Conservation (phyloP, 2,329 filamentous ascomycete genomes). For the Sphaceloma murrayae region DNA sequence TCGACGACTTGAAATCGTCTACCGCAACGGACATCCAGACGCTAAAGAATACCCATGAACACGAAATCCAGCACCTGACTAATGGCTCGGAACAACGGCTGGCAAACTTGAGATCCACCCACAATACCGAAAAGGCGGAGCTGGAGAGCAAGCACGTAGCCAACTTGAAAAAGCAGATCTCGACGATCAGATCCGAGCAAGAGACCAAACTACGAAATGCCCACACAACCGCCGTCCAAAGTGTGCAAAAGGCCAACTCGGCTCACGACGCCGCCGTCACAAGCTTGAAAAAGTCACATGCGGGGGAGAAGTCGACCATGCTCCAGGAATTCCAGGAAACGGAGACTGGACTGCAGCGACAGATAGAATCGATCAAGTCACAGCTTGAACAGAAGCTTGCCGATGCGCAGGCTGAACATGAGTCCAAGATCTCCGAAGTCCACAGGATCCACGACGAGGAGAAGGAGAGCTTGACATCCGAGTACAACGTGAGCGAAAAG, state of each 20-base stretch:
- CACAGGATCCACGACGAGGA: slow-evolving; percentile 6
- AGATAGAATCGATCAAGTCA: neutral
- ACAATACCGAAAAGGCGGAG: slow-evolving; percentile 12
- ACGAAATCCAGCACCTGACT: slow-evolving; percentile 6
- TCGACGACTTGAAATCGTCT: neutral
- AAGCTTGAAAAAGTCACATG: neutral
- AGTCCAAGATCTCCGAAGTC: neutral
- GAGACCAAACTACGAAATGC: neutral
- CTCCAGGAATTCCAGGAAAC: neutral
- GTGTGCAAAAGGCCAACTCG: no score
- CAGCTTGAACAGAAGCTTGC: neutral
- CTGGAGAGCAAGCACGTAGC: slow-evolving; percentile 19
- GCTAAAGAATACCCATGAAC: neutral
- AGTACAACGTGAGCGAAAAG: slow-evolving; percentile 13
- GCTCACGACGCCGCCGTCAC: no score
- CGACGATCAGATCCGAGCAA: neutral
- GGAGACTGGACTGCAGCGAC: neutral
- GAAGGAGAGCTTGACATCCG: neutral
- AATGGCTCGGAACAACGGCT: slow-evolving; percentile 9
- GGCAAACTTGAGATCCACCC: slow-evolving; percentile 3
- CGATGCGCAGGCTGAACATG: slow-evolving; percentile 6
- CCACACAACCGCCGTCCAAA: no score
- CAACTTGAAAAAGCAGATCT: neutral
- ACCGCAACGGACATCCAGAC: neutral
- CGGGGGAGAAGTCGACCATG: neutral